Evolutionary conservation across 2,329 filamentous ascomycete species (phyloP).

Genomic region (Claviceps cyperi): DNA sequence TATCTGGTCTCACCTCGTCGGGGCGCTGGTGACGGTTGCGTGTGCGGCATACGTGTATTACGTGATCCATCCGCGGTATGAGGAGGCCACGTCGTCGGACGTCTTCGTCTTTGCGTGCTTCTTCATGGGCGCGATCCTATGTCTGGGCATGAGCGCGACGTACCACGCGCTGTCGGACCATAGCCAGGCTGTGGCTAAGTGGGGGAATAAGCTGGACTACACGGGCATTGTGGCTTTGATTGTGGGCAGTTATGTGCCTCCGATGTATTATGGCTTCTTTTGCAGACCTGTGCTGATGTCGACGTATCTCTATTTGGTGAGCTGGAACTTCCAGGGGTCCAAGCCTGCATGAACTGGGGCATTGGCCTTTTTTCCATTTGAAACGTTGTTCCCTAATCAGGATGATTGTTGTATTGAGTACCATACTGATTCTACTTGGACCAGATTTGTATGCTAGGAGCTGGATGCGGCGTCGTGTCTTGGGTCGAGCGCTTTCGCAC

Average conservation of each 20-base stretch:
- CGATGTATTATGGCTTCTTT: conserved; percentile 75
- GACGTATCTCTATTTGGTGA: conserved; percentile 62
- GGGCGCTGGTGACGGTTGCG: conserved; percentile 43
- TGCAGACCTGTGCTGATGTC: conserved; percentile 51
- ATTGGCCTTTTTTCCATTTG: neutral
- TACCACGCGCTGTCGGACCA: conserved; percentile 83
- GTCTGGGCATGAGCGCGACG: conserved; percentile 67
- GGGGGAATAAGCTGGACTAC: conserved; percentile 91
- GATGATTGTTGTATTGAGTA: no score
- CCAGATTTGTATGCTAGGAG: conserved; percentile 63
- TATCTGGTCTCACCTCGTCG: conserved; percentile 51
- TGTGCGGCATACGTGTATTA: conserved; percentile 38
- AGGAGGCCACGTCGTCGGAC: conserved; percentile 45
- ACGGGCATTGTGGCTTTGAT: conserved; percentile 86
- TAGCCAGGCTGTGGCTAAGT: conserved; percentile 58
- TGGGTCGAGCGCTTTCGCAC: conserved; percentile 74
- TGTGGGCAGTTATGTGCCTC: conserved; percentile 79
- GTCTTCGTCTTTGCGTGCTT: conserved; percentile 64
- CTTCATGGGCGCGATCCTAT: conserved; percentile 58
- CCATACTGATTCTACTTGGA: neutral
- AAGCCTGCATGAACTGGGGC: no score
- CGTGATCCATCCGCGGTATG: conserved; percentile 50
- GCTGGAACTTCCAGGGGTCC: conserved; percentile 13
- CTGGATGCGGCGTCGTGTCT: conserved; percentile 63
- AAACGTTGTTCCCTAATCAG: no score